These are phyloP conservation scores for Aspergillus nomiae DNA, from an alignment of 2,329 filamentous ascomycete genomes.

Conservation along the genomic window DNA sequence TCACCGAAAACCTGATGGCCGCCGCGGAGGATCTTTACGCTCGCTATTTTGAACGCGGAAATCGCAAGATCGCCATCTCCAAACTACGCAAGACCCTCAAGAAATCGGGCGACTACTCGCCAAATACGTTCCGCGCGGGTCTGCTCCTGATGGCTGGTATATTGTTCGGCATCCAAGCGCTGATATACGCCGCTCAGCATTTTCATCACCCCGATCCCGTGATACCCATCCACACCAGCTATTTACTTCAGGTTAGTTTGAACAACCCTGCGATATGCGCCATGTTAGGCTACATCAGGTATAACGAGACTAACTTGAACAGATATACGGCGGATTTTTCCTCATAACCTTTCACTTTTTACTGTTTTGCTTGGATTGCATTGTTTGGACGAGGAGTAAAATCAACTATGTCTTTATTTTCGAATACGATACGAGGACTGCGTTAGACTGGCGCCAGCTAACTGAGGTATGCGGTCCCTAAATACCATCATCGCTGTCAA, in stretches of 20 bases:
- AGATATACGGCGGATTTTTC: constrained; percentile 93
- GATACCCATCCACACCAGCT: constrained; percentile 60
- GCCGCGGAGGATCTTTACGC: constrained; percentile 89
- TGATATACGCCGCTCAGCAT: constrained; percentile 59
- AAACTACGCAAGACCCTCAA: constrained; percentile 76
- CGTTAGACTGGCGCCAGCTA: constrained; percentile 86
- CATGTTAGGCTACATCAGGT: background rate
- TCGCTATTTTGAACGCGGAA: constrained; percentile 89
- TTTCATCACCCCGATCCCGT: constrained; percentile 54
- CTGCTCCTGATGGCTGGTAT: constrained; percentile 68
- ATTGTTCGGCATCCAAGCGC: constrained; percentile 67
- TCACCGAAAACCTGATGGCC: constrained; percentile 77
- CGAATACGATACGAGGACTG: constrained; percentile 85
- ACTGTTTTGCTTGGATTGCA: constrained; percentile 83
- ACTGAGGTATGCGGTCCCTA: constrained; percentile 59
- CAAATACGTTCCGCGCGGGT: constrained; percentile 61
- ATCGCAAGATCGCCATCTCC: constrained; percentile 84
- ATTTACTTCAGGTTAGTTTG: constrained; percentile 64
- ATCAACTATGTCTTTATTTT: constrained; percentile 98
- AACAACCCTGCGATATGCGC: background rate
- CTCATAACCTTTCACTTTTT: constrained; percentile 77
- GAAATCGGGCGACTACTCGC: constrained; percentile 61
- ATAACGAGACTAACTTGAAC: constrained; percentile 26
- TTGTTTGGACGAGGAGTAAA: constrained; percentile 78
- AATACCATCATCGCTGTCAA: background rate